Base-by-base conservation (phyloP, 2,329 filamentous ascomycete species). In the Fusarium austroafricanum region DNA sequence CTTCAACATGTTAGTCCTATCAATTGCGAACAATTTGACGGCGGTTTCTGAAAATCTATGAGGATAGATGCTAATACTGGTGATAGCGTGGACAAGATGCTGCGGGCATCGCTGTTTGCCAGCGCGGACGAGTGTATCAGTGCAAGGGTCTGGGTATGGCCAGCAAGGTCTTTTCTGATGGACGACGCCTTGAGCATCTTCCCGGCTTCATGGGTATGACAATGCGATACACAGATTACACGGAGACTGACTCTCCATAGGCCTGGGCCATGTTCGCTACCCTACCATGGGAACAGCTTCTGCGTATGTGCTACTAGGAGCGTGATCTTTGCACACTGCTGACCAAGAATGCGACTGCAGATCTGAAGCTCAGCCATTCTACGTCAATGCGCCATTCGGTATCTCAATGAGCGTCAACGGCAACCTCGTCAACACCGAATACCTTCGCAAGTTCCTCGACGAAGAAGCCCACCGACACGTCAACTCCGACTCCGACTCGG, bases 311-410 rank as follows among this genome's bases (percentile, higher is more conserved):
- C 18, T 23, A 28, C 46, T 18, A 17, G 6, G 15, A 37, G 14
- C 11, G 35, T 20, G 6, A 12, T 28, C 10, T 40, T 21, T 33
- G 35, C 33, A 42, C 47, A 29, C 21, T 39, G n/a, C 63, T 51
- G 31, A 62, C 50, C 40, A 20, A 17, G 9, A 20, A 33, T 40
- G 39, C 43, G 26, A 54, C 17, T 61, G 60, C 60, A 95, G 93
- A 75, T 90, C 93, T 10, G 93, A 97, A 80, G 92, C 93, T 12
- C 94, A 97, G 79, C 94, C 94, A 1, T 97, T 97, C 79, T 97
- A 96, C 76, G 93, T 96, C 75, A 96, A 96, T 82, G 87, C 86
- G 59, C 93, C 74, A 14, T 76, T 71, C 49, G 74, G 75, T 29
- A 45, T 75, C 37, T 71, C 63, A 8, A 69, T 71, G 67, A 46